Evolutionary conservation across 169 alveolate species (phyloP).

Genomic region (Cardiosporidium cionae): DNA sequence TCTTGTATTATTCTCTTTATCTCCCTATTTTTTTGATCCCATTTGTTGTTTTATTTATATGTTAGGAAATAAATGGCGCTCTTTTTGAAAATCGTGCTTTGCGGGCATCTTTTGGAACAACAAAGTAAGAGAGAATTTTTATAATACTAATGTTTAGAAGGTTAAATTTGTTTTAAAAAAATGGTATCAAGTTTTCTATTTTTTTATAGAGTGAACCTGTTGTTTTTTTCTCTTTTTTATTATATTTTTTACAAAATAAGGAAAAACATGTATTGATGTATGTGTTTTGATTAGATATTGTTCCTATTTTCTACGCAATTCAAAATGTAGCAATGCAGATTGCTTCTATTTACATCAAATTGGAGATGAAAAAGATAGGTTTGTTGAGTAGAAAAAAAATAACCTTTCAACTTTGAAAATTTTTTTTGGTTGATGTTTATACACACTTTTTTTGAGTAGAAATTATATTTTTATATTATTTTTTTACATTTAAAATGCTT

Average conservation of each 20-base stretch:
- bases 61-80: conserved; percentile 75
- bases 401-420: not conserved
- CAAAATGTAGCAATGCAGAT: conserved; percentile 73
- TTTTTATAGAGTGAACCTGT: no score
- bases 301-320: conserved; percentile 70
- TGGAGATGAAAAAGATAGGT: conserved; percentile 66
- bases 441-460: not conserved
- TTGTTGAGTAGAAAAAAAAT: not conserved
- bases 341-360: conserved; percentile 81
- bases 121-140: conserved; percentile 53
- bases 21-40: no score
- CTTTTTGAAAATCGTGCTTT: conserved; percentile 69
- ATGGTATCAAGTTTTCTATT: no score
- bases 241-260: no score
- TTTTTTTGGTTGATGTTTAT: not conserved
- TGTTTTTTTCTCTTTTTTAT: no score
- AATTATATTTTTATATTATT: not conserved
- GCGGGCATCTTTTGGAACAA: conserved; percentile 88
- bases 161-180: no score
- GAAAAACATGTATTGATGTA: no score
- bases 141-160: no score
- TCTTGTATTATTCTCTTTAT: no score
- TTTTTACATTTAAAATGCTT: not conserved
- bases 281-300: conserved; percentile 56
- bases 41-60: no score